These are phyloP conservation scores for Mortierella sp. DNA, from an alignment of 371 early-diverging fungal species.

Conservation along the genomic window DNA sequence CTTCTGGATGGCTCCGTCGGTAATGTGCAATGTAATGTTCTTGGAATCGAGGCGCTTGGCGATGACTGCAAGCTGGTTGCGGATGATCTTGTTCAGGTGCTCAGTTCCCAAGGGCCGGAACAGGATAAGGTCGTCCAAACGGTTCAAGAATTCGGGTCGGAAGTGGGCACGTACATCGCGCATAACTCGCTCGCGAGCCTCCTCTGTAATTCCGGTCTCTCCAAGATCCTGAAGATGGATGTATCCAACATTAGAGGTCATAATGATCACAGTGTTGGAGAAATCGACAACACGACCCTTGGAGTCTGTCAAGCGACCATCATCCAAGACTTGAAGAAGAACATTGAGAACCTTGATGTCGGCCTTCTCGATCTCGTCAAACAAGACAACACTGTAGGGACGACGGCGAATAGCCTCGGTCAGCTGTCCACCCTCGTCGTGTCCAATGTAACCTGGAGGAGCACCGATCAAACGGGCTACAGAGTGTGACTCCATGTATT, in stretches of 20 bases:
- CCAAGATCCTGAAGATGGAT: slow-evolving; percentile 68
- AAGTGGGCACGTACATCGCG: slow-evolving; percentile 81
- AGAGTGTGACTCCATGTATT: slow-evolving; percentile 81
- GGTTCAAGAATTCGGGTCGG: slow-evolving; percentile 92
- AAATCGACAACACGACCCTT: slow-evolving; percentile 91
- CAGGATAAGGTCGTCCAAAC: slow-evolving; percentile 83
- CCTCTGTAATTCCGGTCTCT: slow-evolving; percentile 59
- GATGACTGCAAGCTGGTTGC: slow-evolving; percentile 80
- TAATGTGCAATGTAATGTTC: slow-evolving; percentile 77
- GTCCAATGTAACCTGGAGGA: slow-evolving; percentile 89
- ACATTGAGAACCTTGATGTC: slow-evolving; percentile 80
- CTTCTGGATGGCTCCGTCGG: slow-evolving; percentile 77
- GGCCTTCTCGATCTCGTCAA: slow-evolving; percentile 96
- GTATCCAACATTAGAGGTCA: slow-evolving; percentile 89
- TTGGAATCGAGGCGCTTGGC: slow-evolving; percentile 81
- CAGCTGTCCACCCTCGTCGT: slow-evolving; percentile 89
- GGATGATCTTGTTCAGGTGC: slow-evolving; percentile 80
- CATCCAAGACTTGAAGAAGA: slow-evolving; percentile 89
- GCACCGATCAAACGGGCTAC: slow-evolving; percentile 90
- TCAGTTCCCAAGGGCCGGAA: slow-evolving; percentile 71
- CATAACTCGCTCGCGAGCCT: slow-evolving; percentile 71
- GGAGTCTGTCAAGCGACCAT: slow-evolving; percentile 89
- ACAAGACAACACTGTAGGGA: slow-evolving; percentile 91
- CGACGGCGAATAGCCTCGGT: slow-evolving; percentile 90
- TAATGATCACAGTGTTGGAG: slow-evolving; percentile 91